Percentiles rank a stretch among this genome's conserved stretches.
These are phyloP conservation scores for Phoenix roebelenii DNA, from an alignment of 176 grass and related monocot species.

Conservation along the genomic window DNA sequence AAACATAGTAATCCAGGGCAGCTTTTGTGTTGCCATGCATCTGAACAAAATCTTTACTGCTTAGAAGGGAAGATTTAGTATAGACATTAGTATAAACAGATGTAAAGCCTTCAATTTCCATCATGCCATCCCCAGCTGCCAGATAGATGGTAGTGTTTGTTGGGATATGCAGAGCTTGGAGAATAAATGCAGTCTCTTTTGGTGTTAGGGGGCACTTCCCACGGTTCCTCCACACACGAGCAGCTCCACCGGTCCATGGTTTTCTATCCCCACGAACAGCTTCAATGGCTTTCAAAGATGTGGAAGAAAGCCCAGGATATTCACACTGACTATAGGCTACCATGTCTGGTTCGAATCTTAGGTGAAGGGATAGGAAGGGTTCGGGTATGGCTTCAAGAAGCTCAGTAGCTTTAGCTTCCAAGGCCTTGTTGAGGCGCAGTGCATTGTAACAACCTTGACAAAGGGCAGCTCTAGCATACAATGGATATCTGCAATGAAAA, in stretches of 20 bases:
- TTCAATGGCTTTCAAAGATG: slow-evolving; percentile 64
- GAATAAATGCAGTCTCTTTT: slow-evolving; percentile 81
- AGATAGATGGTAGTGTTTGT: slow-evolving; percentile 67
- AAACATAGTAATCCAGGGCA: slow-evolving; percentile 91
- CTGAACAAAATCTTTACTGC: slow-evolving; percentile 55
- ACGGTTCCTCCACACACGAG: slow-evolving; percentile 62
- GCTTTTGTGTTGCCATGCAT: slow-evolving; percentile 99
- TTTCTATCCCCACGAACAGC: slow-evolving; percentile 57
- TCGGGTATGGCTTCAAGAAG: slow-evolving; percentile 75
- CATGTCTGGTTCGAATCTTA: slow-evolving; percentile 98
- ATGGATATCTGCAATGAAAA: slow-evolving; percentile 47
- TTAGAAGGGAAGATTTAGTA: slow-evolving; percentile 64
- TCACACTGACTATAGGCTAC: slow-evolving; percentile 67
- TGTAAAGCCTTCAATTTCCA: slow-evolving; percentile 76
- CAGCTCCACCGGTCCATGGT: slow-evolving; percentile 53
- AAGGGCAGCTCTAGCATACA: slow-evolving; percentile 66
- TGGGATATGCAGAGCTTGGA: slow-evolving; percentile 61
- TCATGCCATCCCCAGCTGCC: slow-evolving; percentile 77
- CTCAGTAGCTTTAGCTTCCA: slow-evolving; percentile 51
- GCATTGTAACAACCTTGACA: slow-evolving; percentile 90
- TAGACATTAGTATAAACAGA: slow-evolving; percentile 66
- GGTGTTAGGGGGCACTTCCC: slow-evolving; percentile 92
- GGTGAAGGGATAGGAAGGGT: slow-evolving; percentile 86
- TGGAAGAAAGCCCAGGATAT: slow-evolving; percentile 53
- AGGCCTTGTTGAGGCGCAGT: slow-evolving; percentile 51